Evolutionary conservation across 495 filamentous ascomycete species (phyloP), one percentile per base, ranked within the genome.

Genomic region (Aspergillus saccharolyticus): DNA sequence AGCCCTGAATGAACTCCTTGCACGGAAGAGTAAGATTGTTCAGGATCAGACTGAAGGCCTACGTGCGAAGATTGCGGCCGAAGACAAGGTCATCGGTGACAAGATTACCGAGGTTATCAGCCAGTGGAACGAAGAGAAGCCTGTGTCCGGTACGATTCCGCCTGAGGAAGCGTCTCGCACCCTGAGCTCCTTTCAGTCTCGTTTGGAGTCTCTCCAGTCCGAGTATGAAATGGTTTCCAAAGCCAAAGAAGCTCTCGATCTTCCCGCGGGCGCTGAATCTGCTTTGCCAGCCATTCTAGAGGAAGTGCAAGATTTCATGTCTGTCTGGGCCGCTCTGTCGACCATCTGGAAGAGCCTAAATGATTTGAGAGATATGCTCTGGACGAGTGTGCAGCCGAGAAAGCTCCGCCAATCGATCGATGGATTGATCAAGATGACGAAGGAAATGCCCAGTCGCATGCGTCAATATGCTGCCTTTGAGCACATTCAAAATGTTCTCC

Each of bases 361-460:
- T 66, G 94, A 97, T 63, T 86, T 97, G 24, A 84, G 89, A 15
- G 95, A 97, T 60, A 87, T 80, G 21, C 83, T 91, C 0, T 99
- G 94, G 94, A 91, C 86, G 30, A 96, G 88, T 66, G 86, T 97
- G 2, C 89, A 96, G 64, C 91, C 94, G 1, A 81, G 94, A 45
- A 97, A 97, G 72, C 82, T 97, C 57, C 83, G 95, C 25, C 82
- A 89, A 56, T 86, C 89, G 16, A 83, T 99, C 49, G 94, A 99
- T 66, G 84, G 85, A 39, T 80, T 97, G 25, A 89, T 97, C 67
- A 96, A 96, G 74, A 94, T 96, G 87, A 96, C 91, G 47, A 99
- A 96, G 76, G 92, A 97, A 57, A 99, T 99, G 94, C 94, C 94
- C 0, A 96, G 90, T 70, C 85, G 94, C 45, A 99, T 97, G 95